These are phyloP conservation scores for Gynochthodes officinalis DNA, from an alignment of 257 asterid species.

Conservation along the genomic window DNA sequence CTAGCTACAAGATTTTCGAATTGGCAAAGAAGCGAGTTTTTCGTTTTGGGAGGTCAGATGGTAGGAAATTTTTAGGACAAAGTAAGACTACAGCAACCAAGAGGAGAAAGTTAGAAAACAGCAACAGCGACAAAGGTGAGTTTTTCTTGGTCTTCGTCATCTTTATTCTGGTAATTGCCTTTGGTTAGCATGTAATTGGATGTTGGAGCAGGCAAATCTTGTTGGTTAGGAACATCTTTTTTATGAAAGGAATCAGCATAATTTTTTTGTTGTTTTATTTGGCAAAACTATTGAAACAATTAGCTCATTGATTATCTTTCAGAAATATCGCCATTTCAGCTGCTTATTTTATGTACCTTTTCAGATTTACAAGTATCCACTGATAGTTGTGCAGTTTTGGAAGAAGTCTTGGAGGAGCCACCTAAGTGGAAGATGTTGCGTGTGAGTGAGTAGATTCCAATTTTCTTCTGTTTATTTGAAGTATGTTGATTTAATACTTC, in stretches of 20 bases:
- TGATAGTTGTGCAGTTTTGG: constrained; percentile 52
- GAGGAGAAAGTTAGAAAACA: constrained; percentile 70
- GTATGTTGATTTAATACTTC: not conserved
- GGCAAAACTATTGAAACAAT: not conserved
- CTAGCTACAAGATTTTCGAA: constrained; percentile 96
- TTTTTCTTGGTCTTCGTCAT: constrained; percentile 9
- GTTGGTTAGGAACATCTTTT: not conserved
- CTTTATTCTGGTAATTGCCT: not conserved
- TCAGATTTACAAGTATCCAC: constrained; percentile 53
- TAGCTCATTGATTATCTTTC: not conserved
- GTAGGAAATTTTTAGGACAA: constrained; percentile 47
- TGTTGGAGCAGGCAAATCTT: not conserved
- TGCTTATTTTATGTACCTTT: constrained; percentile 22
- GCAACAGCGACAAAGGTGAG: constrained; percentile 57
- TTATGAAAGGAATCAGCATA: not conserved
- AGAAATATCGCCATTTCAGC: constrained; percentile 2
- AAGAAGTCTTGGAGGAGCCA: constrained; percentile 85
- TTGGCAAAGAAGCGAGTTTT: constrained; percentile 92
- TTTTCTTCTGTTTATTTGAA: constrained; percentile 21
- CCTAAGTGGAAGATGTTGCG: constrained; percentile 98
- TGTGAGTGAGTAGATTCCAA: constrained; percentile 87
- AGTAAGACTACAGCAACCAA: constrained; percentile 42
- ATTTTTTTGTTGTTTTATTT: not conserved
- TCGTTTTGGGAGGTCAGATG: constrained; percentile 69
- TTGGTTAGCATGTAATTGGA: not conserved